A percentile compares a stretch with the other conserved stretches of the same genome.
Conservation (phyloP, 2,329 filamentous ascomycete genomes). For the Orbilia javanica region DNA sequence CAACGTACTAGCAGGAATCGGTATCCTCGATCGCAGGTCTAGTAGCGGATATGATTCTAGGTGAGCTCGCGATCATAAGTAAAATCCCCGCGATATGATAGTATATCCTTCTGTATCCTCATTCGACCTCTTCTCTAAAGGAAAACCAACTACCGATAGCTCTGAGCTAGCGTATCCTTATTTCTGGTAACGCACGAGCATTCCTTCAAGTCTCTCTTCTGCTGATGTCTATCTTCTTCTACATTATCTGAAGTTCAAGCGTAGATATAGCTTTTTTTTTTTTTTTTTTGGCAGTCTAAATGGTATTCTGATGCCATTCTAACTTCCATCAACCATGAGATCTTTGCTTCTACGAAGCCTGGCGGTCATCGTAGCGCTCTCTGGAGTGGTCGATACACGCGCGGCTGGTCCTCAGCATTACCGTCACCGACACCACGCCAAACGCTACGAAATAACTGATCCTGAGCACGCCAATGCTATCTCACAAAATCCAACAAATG, state of each 20-base stretch:
- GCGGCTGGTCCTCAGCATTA: slow-evolving; percentile 22
- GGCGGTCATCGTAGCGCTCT: slow-evolving; percentile 32
- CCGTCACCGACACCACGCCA: slow-evolving; percentile 35
- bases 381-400: slow-evolving; percentile 27
- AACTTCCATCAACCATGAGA: slow-evolving; percentile 33
- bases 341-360: slow-evolving; percentile 45
- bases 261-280: too few relatives aligned
- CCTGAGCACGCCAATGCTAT: slow-evolving; percentile 41
- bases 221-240: slow-evolving; percentile 29
- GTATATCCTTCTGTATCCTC: slow-evolving; percentile 24
- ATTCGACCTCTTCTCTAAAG: slow-evolving; percentile 4
- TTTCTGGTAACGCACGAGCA: slow-evolving; percentile 22
- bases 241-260: slow-evolving; percentile 19
- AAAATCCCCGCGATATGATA: slow-evolving; percentile 13
- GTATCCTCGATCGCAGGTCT: slow-evolving; percentile 7
- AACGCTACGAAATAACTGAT: slow-evolving; percentile 45
- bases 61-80: slow-evolving; percentile 30
- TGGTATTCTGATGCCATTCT: slow-evolving; percentile 41
- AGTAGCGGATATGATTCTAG: slow-evolving; percentile 26
- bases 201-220: slow-evolving; percentile 11
- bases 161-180: slow-evolving; percentile 6
- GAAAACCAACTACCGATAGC: slow-evolving; percentile 25
- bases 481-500: slow-evolving; percentile 42
- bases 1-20: slow-evolving; percentile 6
- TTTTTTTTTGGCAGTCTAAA: slow-evolving; percentile 31